phyloP scores from a whole-genome alignment of 108 stramenopile species.

The Cyclotella kingstonii region DNA sequence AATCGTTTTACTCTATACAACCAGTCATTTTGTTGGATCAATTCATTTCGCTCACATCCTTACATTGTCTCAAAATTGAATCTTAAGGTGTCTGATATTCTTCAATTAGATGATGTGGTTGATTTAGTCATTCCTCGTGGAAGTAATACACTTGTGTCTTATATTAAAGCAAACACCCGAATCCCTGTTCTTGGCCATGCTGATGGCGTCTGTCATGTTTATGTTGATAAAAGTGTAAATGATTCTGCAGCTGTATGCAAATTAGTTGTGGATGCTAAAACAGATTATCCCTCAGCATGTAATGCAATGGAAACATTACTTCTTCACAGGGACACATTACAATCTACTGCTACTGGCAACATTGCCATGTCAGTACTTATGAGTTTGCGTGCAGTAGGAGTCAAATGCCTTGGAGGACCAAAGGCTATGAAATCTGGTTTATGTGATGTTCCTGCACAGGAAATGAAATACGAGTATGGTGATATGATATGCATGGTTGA shows the following conservation, averaged over 20 bases:
- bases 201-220: slow-evolving; percentile 98
- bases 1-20: background rate
- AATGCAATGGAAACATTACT: slow-evolving; percentile 98
- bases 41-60: background rate
- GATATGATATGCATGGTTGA: slow-evolving; percentile 93
- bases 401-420: slow-evolving; percentile 88
- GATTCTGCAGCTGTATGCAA: slow-evolving; percentile 51
- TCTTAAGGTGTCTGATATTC: slow-evolving; percentile 71
- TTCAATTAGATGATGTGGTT: slow-evolving; percentile 86
- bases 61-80: background rate
- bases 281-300: slow-evolving; percentile 98
- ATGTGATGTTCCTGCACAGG: slow-evolving; percentile 63
- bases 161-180: slow-evolving; percentile 87
- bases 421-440: slow-evolving; percentile 73
- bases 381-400: slow-evolving; percentile 79
- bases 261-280: slow-evolving; percentile 92
- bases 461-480: slow-evolving; percentile 91
- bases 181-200: slow-evolving; percentile 99
- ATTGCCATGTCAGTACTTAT: slow-evolving; percentile 70
- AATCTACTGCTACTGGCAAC: slow-evolving; percentile 40
- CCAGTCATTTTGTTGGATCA: background rate
- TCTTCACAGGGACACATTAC: slow-evolving; percentile 78
- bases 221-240: slow-evolving; percentile 87
- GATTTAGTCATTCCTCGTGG: slow-evolving; percentile 99
- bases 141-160: slow-evolving; percentile 83